A percentile compares a stretch with the other conserved stretches of the same genome.
phyloP scores from a whole-genome alignment of 345 rosid genomes.

The Raphanus sativus region DNA sequence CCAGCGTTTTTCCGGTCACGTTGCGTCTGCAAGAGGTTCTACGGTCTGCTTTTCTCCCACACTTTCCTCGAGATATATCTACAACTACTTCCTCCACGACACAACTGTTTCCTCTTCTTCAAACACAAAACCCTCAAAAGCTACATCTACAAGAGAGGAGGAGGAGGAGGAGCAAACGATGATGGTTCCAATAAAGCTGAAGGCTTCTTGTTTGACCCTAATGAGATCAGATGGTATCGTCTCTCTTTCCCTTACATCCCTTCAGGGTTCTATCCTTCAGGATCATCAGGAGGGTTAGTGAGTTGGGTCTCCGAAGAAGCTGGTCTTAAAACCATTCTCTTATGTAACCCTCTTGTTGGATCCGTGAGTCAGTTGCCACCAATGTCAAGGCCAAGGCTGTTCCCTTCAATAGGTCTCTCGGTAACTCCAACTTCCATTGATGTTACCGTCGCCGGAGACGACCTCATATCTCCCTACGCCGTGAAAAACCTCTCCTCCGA shows the following conservation, averaged over 20 bases:
- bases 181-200: constrained; percentile 37
- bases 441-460: constrained; percentile 77
- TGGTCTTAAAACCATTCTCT: constrained; percentile 61
- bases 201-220: constrained; percentile 80
- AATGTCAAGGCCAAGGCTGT: constrained; percentile 71
- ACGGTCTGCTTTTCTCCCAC: constrained; percentile 67
- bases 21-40: constrained; percentile 87
- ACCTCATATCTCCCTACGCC: constrained; percentile 86
- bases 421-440: constrained; percentile 65
- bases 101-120: constrained; percentile 84
- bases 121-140: constrained; percentile 58
- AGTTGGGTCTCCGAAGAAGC: constrained; percentile 88
- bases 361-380: constrained; percentile 72
- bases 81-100: constrained; percentile 52
- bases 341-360: constrained; percentile 70
- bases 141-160: constrained; percentile 54
- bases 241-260: constrained; percentile 65
- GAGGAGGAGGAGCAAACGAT: constrained; percentile 21
- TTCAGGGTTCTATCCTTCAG: constrained; percentile 69
- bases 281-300: constrained; percentile 79
- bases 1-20: constrained; percentile 89
- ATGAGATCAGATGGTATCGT: constrained; percentile 65
- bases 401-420: constrained; percentile 74
- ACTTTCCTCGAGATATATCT: constrained; percentile 65
- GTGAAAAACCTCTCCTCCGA: constrained; percentile 84